Evolutionary conservation across 768 basidiomycete species (phyloP).

Genomic region (Mycena capillaripes): DNA sequence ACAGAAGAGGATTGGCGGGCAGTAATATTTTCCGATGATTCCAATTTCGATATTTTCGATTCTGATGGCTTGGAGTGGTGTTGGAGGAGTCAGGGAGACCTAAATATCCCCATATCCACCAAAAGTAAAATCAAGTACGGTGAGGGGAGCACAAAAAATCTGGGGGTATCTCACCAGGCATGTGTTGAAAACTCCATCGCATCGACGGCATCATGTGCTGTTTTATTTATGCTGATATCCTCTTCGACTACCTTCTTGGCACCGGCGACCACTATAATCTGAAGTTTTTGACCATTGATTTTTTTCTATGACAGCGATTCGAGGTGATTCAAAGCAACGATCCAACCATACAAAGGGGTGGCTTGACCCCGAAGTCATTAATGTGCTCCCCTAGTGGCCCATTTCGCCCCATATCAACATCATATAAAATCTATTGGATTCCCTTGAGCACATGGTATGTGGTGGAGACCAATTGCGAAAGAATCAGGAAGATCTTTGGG

Average conservation of each 20-base stretch:
- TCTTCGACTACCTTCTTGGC: conserved; percentile 1
- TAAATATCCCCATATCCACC: conserved; percentile 1
- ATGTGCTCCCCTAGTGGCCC: conserved; percentile 6
- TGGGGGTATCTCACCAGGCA: conserved; percentile 1
- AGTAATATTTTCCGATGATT: conserved; percentile 8
- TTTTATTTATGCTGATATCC: conserved; percentile 5
- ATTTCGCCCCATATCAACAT: conserved; percentile 4
- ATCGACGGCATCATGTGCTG: too few species aligned
- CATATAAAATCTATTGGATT: background rate
- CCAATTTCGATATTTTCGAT: background rate
- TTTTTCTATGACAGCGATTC: background rate
- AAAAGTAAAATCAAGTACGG: background rate
- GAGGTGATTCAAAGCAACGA: background rate
- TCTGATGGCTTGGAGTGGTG: conserved; percentile 10
- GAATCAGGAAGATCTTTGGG: background rate
- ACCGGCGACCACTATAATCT: background rate
- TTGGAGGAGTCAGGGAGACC: background rate
- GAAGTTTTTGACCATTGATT: background rate
- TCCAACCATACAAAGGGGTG: background rate
- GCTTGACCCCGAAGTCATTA: conserved; percentile 3
- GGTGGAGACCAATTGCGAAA: background rate
- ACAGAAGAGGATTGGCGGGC: conserved; percentile 15
- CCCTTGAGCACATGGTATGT: background rate
- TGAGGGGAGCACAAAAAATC: background rate
- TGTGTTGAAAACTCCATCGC: background rate